A percentile compares a stretch with the other conserved stretches of the same genome.
phyloP scores from a whole-genome alignment of 805 yeast genomes.

The Starmerella geochares region DNA sequence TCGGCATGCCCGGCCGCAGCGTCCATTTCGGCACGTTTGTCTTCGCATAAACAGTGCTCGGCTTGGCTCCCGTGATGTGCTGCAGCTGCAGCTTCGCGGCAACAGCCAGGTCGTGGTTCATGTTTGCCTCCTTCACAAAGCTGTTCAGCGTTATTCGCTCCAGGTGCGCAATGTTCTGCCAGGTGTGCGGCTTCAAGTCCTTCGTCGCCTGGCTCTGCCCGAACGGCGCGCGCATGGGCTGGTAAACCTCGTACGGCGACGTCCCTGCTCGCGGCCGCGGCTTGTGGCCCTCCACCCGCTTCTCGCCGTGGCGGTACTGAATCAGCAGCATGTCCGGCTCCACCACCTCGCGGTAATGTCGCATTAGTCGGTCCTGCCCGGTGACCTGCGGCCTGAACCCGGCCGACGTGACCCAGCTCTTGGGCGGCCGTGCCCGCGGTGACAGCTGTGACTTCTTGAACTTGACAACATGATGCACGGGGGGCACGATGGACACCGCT shows the following conservation, averaged over 20 bases:
- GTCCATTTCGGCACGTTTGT: constrained; percentile 79
- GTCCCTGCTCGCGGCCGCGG: constrained; percentile 75
- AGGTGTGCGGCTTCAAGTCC: constrained; percentile 56
- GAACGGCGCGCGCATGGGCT: constrained; percentile 63
- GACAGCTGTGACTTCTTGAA: constrained; percentile 65
- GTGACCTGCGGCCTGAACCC: constrained; percentile 64
- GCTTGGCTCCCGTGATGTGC: constrained; percentile 88
- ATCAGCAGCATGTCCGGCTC: constrained; percentile 69
- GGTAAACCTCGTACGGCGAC: constrained; percentile 80
- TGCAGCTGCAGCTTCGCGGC: constrained; percentile 72
- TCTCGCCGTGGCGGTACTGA: constrained; percentile 53
- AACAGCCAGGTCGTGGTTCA: constrained; percentile 60
- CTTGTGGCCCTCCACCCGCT: constrained; percentile 47
- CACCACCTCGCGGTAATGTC: constrained; percentile 65
- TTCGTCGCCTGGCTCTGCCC: constrained; percentile 69
- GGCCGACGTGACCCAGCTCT: constrained; percentile 70
- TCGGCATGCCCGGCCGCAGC: constrained; percentile 72
- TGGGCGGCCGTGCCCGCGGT: constrained; percentile 57
- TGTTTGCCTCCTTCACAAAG: constrained; percentile 52
- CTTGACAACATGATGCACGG: constrained; percentile 82
- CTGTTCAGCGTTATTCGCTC: constrained; percentile 62
- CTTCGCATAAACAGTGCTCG: constrained; percentile 60
- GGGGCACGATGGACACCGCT: constrained; percentile 66
- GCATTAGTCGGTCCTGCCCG: constrained; percentile 68
- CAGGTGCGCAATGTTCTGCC: constrained; percentile 62